Base-by-base conservation (phyloP, 768 basidiomycete genomes). In the Lactifluus volemus region DNA sequence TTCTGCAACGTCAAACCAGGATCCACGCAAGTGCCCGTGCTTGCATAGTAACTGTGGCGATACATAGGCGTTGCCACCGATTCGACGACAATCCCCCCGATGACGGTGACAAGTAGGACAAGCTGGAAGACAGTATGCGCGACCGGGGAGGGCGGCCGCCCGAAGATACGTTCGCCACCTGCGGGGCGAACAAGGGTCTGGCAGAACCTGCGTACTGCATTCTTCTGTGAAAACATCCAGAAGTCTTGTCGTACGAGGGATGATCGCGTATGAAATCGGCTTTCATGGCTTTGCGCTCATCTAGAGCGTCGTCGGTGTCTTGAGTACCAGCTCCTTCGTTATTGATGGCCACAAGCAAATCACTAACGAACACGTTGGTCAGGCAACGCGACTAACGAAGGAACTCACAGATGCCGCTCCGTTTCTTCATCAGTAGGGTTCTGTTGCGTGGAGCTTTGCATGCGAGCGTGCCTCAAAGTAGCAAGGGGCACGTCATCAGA, bases 1-100 rank as follows among this genome's bases (percentile, higher is more conserved):
- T 69, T 97, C 93, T 4, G 85, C 81, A 55, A 95, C 74, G 68
- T 90, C 88, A 72, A 93, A 98, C 96, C 96, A 98, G 4, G 90
- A 80, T 4, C 77, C 79, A 6, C 86, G 82, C n/a, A 77, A 67
- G 30, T 74, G 68, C 0, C 89, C 92, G 59, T 91, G 68, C 17
- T 74, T 11, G 70, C 65, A 71, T 84, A 89, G 72, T 83, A 95
- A 38, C 82, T 71, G 47, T 84, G 84, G 10, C 94, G 86, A 71
- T 96, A 95, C 7, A 83, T 66, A 2, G 95, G 94, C 0, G 89
- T 92, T 0, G 95, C 92, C 53, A 92, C 78, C 8, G 81, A 82
- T 65, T 94, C 92, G 14, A 92, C 81, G n/a, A 81, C 78, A 61
- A 97, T 85, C 36, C 88, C 91, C 1, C 83, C 88, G 15, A 94